phyloP scores from a whole-genome alignment of 176 grass and related monocot species.

The Urochloa ruziziensis region DNA sequence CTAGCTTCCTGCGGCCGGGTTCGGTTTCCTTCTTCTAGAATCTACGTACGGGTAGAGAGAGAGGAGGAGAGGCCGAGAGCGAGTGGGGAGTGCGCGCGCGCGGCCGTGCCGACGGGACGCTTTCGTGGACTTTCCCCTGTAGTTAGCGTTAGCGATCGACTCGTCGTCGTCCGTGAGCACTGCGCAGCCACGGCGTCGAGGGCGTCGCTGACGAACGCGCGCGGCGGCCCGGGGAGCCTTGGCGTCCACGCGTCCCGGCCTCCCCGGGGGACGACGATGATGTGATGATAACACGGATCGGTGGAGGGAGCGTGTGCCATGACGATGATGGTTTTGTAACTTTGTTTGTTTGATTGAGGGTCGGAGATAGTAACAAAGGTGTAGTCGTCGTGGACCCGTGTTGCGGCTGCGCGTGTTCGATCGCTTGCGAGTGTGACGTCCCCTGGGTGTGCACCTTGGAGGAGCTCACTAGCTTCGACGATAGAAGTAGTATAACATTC shows the following conservation, averaged over 20 bases:
- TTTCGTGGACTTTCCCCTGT: neutral
- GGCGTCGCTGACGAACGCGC: neutral
- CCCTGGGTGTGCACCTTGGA: neutral
- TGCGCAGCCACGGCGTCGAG: no score
- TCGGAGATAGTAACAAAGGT: no score
- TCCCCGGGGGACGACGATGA: neutral
- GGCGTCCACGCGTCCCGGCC: neutral
- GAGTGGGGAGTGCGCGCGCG: no score
- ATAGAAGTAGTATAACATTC: neutral
- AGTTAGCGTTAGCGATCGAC: neutral
- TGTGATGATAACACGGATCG: neutral
- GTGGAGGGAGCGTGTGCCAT: neutral
- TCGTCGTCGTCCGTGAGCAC: neutral
- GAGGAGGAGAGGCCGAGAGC: no score
- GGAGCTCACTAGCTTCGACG: no score
- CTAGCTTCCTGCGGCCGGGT: neutral
- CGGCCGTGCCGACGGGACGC: no score
- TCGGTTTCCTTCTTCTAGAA: neutral
- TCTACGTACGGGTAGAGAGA: no score
- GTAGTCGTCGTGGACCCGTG: neutral
- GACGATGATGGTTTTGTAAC: no score
- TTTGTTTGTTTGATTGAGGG: no score
- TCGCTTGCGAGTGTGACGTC: neutral
- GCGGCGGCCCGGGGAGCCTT: neutral
- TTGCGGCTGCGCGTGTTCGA: neutral